Conservation (phyloP, 371 early-diverging fungal species). For the Mortierella sp. region DNA sequence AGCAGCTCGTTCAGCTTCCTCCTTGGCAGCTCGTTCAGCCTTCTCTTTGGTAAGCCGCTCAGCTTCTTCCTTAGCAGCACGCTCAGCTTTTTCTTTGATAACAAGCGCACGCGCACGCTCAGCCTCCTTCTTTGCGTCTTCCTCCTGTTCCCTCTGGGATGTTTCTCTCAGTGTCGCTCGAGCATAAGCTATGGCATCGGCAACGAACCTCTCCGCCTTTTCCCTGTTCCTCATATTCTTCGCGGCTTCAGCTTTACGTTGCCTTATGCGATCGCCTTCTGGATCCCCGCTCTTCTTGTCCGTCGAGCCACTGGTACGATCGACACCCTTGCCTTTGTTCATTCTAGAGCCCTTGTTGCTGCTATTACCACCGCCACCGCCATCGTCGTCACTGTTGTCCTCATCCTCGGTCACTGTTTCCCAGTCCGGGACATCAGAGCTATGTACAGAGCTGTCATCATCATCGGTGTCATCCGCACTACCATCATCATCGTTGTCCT, state of each 20-base stretch:
- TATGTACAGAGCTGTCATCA: neutral
- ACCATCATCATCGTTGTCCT: neutral
- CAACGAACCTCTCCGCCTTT: too few species aligned
- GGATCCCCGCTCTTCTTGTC: too few species aligned
- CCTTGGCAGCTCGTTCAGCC: neutral
- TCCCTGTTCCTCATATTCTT: too few species aligned
- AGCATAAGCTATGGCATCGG: too few species aligned
- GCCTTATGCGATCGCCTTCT: too few species aligned
- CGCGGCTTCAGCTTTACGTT: too few species aligned
- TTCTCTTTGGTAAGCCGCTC: slow-evolving; percentile 11
- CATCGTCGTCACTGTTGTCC: neutral
- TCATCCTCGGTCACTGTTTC: neutral
- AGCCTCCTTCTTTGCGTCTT: too few species aligned
- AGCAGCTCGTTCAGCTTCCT: slow-evolving; percentile 1
- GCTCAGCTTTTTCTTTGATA: neutral
- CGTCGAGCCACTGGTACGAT: too few species aligned
- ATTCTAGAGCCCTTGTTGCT: neutral
- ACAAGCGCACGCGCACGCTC: too few species aligned
- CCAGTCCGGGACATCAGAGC: neutral
- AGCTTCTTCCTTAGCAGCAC: slow-evolving; percentile 1
- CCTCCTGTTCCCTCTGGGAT: too few species aligned
- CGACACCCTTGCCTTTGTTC: neutral
- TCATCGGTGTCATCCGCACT: neutral
- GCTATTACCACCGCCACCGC: neutral
- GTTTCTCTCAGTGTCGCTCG: too few species aligned